These are phyloP conservation scores for Penicillium paneum DNA, from an alignment of 2,329 filamentous ascomycete genomes.

Conservation along the genomic window DNA sequence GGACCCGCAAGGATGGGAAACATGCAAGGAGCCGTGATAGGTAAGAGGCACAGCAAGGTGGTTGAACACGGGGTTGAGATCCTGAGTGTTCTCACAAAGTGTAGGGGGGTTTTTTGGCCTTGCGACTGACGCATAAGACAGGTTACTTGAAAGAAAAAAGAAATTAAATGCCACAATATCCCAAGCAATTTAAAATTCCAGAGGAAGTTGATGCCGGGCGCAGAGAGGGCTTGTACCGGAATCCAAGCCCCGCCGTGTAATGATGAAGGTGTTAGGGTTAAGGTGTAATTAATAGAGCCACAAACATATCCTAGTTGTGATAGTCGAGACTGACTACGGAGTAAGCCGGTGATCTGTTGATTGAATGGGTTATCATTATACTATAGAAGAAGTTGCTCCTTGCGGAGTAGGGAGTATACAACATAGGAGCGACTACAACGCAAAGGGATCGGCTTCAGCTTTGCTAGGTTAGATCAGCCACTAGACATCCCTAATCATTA, in stretches of 20 bases:
- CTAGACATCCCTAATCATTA: not conserved
- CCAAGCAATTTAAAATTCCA: not conserved
- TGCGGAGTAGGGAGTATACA: not conserved
- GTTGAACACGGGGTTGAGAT: constrained; percentile 4
- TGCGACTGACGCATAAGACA: constrained; percentile 18
- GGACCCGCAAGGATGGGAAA: constrained; percentile 24
- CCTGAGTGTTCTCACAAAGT: not conserved
- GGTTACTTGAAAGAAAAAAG: constrained; percentile 6
- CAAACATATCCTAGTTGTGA: not conserved
- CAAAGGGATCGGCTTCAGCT: constrained; percentile 13
- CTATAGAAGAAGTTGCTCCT: not conserved
- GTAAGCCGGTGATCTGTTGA: not conserved
- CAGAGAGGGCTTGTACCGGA: constrained; percentile 7
- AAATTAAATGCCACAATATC: not conserved
- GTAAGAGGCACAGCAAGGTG: constrained; percentile 11
- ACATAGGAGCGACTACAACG: not conserved
- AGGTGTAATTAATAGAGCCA: constrained; percentile 6
- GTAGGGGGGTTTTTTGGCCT: not conserved
- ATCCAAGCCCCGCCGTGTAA: constrained; percentile 20
- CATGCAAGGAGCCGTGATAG: constrained; percentile 28
- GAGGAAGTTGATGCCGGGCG: constrained; percentile 11
- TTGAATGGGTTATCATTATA: not conserved
- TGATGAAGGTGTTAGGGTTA: constrained; percentile 9
- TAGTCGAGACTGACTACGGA: constrained; percentile 3
- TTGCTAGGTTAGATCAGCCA: constrained; percentile 8